Evolutionary conservation across 257 asterid species (phyloP), one percentile per base, ranked within the genome.

Genomic region (Rauvolfia tetraphylla): DNA sequence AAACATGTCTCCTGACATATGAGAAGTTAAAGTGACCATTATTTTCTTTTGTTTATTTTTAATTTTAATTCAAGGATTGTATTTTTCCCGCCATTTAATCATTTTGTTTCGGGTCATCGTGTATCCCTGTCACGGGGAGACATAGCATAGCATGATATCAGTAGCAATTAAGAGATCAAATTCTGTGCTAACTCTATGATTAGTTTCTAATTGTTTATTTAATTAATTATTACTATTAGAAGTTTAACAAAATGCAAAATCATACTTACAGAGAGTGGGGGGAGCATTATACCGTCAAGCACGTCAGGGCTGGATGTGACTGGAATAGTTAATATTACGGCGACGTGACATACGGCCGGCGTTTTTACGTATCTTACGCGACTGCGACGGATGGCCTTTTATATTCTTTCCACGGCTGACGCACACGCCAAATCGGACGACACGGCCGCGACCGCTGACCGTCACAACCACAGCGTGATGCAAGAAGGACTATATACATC

Each of bases 281-380:
- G 23, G 58, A 70, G 76, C 39, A 65, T 69, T 76, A 76, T 27
- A 75, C 31, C 38, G 79, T 71, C 78, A 72, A 70, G 81, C 85
- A 83, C 88, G 90, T 83, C 85, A 70, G 53, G 7, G 58, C 23
- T 73, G 76, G 51, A 85, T 78, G 88, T 81, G 90, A 80, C 85
- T 73, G 79, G 61, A 81, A 84, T 80, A 76, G 65, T 71, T 68
- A 75, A 79, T 78, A 79, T 87, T 62, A 79, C 89, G 87, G 87
- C 91, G 84, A 79, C 81, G 86, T 81, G 86, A 85, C 82, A 81
- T 71, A 58, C 49, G 73, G 84, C 76, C 87, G 86, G 85, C 87
- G 89, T 67, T 79, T 81, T 79, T 71, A 80, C 80, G 82, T 74
- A 57, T 59, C 76, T 65, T 75, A 83, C 79, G 86, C 81, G 73